Conservation (phyloP, 2,329 filamentous ascomycete genomes). For the Pestalotiopsis sp. region DNA sequence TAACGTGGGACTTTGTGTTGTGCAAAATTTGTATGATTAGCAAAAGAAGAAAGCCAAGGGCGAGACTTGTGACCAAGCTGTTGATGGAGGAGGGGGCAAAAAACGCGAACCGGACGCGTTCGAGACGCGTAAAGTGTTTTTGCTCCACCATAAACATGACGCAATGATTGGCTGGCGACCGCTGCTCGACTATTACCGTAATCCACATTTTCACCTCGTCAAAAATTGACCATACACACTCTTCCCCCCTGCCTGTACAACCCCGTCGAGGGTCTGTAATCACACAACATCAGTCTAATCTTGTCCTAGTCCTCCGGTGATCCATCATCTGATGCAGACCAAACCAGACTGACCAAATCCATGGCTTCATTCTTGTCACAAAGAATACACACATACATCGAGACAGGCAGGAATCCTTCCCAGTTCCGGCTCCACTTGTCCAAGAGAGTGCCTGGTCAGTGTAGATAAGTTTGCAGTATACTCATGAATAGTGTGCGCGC, state of each 20-base stretch:
- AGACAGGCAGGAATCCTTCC: background rate
- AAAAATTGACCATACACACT: background rate
- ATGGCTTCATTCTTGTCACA: background rate
- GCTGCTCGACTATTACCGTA: background rate
- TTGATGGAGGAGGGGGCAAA: background rate
- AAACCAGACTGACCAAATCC: background rate
- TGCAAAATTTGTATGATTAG: background rate
- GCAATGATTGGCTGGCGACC: background rate
- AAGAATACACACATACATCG: background rate
- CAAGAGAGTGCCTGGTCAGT: no score
- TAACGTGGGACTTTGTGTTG: conserved; percentile 8
- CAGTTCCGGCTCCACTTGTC: background rate
- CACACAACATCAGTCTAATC: background rate
- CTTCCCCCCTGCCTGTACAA: background rate
- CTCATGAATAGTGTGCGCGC: background rate
- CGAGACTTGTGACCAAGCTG: background rate
- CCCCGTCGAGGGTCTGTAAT: background rate
- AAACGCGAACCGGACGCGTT: conserved; percentile 6
- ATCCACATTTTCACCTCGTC: background rate
- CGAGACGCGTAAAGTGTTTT: conserved; percentile 1
- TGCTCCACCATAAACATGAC: background rate
- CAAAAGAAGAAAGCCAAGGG: background rate
- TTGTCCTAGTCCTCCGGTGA: background rate
- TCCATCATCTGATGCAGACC: background rate
- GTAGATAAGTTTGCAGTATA: background rate